These are phyloP conservation scores for Grifola frondosa DNA, from an alignment of 1,284 basidiomycete genomes.

Conservation along the genomic window DNA sequence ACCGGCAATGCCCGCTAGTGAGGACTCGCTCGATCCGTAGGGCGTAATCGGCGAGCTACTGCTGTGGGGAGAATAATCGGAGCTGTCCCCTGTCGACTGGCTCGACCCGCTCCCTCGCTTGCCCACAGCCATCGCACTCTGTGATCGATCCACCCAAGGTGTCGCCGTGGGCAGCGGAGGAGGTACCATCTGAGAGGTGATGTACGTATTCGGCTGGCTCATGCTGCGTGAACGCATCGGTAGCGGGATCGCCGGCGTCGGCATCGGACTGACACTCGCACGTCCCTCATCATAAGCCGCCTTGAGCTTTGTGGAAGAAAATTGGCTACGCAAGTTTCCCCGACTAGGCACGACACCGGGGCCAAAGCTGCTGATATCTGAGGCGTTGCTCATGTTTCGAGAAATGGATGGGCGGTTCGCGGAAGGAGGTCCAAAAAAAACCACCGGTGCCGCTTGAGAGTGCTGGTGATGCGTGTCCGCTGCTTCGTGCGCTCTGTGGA, in stretches of 20 bases:
- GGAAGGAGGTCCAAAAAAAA: slow-evolving; percentile 16
- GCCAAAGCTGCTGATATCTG: slow-evolving; percentile 52
- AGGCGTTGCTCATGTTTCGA: slow-evolving; percentile 47
- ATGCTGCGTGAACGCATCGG: slow-evolving; percentile 65
- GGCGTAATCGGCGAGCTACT: slow-evolving; percentile 80
- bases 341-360: slow-evolving; percentile 40
- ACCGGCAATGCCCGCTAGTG: slow-evolving; percentile 49
- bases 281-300: slow-evolving; percentile 47
- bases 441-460: slow-evolving; percentile 11
- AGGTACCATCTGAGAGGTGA: slow-evolving; percentile 50
- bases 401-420: slow-evolving; percentile 46
- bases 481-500: slow-evolving; percentile 24
- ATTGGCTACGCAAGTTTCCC: slow-evolving; percentile 64
- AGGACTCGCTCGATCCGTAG: slow-evolving; percentile 82
- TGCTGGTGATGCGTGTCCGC: slow-evolving; percentile 21
- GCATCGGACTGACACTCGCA: slow-evolving; percentile 23
- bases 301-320: slow-evolving; percentile 65
- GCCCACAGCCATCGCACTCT: slow-evolving; percentile 51
- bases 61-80: slow-evolving; percentile 78
- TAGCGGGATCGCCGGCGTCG: slow-evolving; percentile 23
- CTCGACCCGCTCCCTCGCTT: slow-evolving; percentile 80
- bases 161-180: slow-evolving; percentile 57
- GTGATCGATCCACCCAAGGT: slow-evolving; percentile 52
- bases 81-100: slow-evolving; percentile 73
- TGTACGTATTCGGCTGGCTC: slow-evolving; percentile 73